Evolutionary conservation across 331 rosid species (phyloP), one percentile per base, ranked within the genome.

Genomic region (Stylosanthes scabra): DNA sequence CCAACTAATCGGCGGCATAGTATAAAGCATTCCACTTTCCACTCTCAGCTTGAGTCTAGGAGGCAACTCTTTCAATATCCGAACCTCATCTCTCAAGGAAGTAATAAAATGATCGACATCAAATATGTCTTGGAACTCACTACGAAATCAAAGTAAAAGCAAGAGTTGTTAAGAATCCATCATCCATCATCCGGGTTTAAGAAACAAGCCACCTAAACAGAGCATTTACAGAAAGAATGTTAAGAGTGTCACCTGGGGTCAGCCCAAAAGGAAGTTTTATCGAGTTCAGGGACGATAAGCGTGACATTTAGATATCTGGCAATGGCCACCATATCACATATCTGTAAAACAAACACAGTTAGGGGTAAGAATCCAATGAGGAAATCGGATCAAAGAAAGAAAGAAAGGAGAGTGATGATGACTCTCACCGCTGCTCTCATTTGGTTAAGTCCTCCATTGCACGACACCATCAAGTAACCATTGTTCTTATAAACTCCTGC

Each of bases 1-100:
- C 97, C 97, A 92, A 75, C 97, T 92, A 73, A 92, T 16, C 15
- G 97, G 97, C 15, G 97, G 94, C 97, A 89, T 89, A 61, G 84
- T 84, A 78, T 88, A 88, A 67, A 88, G 63, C 31, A 76, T 80
- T 66, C 92, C 96, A 0, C 74, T 78, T 59, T 88, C 92, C 80
- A 89, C 87, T 79, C 83, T 89, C 59, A 68, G 80, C 84, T 92
- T 92, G 34, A 92, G 85, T 64, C 97, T 82, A 9, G 97, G 90
- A 70, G 97, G 97, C 88, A 89, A 85, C 78, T 92, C 87, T 81
- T 81, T 92, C 93, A 92, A 76, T 79, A 92, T 83, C 41, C 97
- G 86, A 39, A 92, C 97, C 81, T 92, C 97, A 64, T 89, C 93
- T 85, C 97, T 89, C 80, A 92, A 66, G 68, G 96, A 92, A 11